These are phyloP conservation scores for Physocladia obscura DNA, from an alignment of 192 early-diverging fungal genomes.

Conservation along the genomic window DNA sequence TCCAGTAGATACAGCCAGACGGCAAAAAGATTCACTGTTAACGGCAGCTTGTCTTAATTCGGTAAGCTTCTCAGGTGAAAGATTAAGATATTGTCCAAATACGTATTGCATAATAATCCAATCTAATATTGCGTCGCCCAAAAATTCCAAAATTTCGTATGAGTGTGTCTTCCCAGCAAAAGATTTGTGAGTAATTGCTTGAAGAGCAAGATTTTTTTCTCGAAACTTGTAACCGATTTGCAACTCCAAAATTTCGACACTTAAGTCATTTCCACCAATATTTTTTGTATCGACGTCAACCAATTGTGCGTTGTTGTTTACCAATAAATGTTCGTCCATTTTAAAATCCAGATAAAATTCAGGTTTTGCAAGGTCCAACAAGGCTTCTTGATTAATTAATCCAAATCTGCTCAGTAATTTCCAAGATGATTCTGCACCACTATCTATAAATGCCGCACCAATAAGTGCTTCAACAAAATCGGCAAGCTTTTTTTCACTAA, in stretches of 20 bases:
- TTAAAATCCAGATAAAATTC: conserved; percentile 25
- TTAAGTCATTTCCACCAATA: not conserved
- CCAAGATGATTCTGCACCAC: conserved; percentile 35
- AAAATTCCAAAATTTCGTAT: conserved; percentile 89
- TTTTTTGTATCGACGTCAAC: not conserved
- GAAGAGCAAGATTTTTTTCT: conserved; percentile 60
- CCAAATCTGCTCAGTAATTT: no score
- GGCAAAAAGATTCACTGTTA: conserved; percentile 82
- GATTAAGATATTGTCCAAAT: conserved; percentile 63
- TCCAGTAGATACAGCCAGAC: conserved; percentile 72
- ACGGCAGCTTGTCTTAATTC: conserved; percentile 54
- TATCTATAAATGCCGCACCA: conserved; percentile 69
- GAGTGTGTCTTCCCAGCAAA: conserved; percentile 43
- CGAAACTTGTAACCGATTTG: conserved; percentile 69
- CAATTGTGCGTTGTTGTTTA: no score
- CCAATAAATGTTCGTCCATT: not conserved
- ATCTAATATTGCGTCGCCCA: conserved; percentile 61
- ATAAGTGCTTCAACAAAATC: conserved; percentile 83
- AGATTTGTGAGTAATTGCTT: conserved; percentile 88
- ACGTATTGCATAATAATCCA: conserved; percentile 56
- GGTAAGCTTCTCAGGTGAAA: conserved; percentile 74
- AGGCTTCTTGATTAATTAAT: no score
- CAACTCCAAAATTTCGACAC: conserved; percentile 13
- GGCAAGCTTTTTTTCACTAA: conserved; percentile 82
- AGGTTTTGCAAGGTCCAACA: no score